Evolutionary conservation across 495 filamentous ascomycete genomes (phyloP), one percentile per base, ranked within the genome.

Genomic region (Antarctomyces pellizariae): DNA sequence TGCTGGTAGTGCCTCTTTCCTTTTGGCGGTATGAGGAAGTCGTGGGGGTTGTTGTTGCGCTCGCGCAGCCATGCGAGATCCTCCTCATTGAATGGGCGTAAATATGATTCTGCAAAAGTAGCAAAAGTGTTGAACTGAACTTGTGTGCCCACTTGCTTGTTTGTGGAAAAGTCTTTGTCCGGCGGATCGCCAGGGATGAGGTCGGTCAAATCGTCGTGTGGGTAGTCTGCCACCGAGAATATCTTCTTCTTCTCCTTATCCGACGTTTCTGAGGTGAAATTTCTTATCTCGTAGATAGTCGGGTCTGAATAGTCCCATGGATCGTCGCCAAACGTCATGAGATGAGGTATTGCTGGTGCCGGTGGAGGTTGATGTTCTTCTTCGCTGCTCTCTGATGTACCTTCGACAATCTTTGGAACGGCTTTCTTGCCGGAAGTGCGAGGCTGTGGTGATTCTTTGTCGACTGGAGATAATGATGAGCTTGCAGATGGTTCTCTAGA

Each of bases 81-180:
- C 43, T 99, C 89, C 43, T 99, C 89, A 8, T 67, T 78, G 35
- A 90, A 71, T 0, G 74, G 69, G 2, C 89, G 75, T 32, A 91
- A 79, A 51, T 75, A 93, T 0, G 84, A 75, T 16, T 99, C 89
- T 27, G 84, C 61, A 41, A 77, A 92, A 12, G 71, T 66, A 8
- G 68, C 67, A 45, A 95, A 99, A 7, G 82, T 89, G 35, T 68
- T 74, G 32, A 79, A 77, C 45, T 68, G 77, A 45, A 92, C 86
- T 49, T 95, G 89, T 35, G 84, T 90, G 5, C 68, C 68, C 5
- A 84, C 80, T 44, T 99, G 95, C 9, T 80, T 72, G 38, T 71
- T 91, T n/a, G n/a, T n/a, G 38, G 76, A 89, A 36, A 90, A 93
- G 48, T 99, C 89, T 44, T 74, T 75, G 44, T 95, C 82, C 2